phyloP scores from a whole-genome alignment of 2,329 filamentous ascomycete species.

The Pseudogymnoascus sp. region DNA sequence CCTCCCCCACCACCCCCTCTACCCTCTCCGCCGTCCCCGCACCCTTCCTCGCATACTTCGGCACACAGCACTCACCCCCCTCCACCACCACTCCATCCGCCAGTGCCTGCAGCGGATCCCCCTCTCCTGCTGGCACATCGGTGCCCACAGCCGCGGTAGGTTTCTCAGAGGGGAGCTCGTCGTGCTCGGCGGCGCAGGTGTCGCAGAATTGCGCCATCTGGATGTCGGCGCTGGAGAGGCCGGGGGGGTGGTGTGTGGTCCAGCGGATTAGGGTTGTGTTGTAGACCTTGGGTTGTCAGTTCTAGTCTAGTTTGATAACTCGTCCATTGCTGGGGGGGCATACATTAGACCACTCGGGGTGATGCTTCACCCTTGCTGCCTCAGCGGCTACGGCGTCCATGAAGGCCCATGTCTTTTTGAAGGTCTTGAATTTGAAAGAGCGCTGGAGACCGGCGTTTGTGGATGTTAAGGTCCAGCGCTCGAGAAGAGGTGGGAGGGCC shows the following conservation, averaged over 20 bases:
- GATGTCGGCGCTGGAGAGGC: constrained; percentile 57
- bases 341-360: constrained; percentile 73
- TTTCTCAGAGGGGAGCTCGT: constrained; percentile 36
- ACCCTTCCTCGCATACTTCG: constrained; percentile 29
- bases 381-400: constrained; percentile 64
- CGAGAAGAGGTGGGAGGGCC: constrained; percentile 17
- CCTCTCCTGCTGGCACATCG: constrained; percentile 17
- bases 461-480: constrained; percentile 42
- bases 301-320: too few species aligned
- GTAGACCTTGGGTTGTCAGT: constrained; percentile 49
- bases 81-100: constrained; percentile 37
- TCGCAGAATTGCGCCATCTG: constrained; percentile 56
- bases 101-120: constrained; percentile 34
- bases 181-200: constrained; percentile 45
- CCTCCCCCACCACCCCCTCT: not conserved
- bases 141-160: not conserved
- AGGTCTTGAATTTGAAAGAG: constrained; percentile 55
- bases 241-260: constrained; percentile 61
- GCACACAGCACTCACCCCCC: constrained; percentile 47
- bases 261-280: constrained; percentile 63
- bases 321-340: too few species aligned
- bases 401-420: constrained; percentile 61
- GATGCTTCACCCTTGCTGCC: constrained; percentile 60
- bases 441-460: constrained; percentile 49
- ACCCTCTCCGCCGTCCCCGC: not conserved